Conservation (phyloP, 345 rosid species). For the Eucalyptus tenuipes region DNA sequence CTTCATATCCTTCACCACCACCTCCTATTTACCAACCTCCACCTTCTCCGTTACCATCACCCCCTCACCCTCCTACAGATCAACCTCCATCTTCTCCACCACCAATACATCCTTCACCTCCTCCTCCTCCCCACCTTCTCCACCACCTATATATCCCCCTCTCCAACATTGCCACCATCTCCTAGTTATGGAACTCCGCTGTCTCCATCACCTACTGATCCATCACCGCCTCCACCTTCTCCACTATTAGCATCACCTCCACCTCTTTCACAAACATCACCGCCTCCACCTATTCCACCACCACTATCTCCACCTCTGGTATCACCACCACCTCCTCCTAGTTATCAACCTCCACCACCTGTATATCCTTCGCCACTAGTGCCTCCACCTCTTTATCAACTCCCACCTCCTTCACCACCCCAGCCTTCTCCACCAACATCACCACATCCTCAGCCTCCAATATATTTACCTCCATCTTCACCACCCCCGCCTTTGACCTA, state of each 20-base stretch:
- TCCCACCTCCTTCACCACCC: neutral
- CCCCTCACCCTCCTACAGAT: neutral
- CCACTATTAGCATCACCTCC: neutral
- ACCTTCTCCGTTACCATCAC: neutral
- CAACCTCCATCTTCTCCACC: neutral
- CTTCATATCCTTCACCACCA: neutral
- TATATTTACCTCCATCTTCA: neutral
- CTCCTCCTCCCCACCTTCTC: neutral
- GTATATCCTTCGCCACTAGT: neutral
- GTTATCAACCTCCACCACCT: neutral
- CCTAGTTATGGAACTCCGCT: neutral
- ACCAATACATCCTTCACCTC: neutral
- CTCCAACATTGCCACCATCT: conserved; percentile 1
- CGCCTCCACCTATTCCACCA: neutral
- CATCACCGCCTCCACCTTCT: neutral
- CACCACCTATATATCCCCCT: neutral
- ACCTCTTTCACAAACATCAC: neutral
- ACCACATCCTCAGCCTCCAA: neutral
- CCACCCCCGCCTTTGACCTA: neutral
- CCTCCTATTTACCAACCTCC: neutral
- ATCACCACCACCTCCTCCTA: neutral
- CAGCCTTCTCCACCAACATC: neutral
- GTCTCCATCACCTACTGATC: neutral
- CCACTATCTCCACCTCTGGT: neutral
- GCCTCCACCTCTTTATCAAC: neutral